Conservation (phyloP, 169 alveolate species). For the Plasmodium billcollinsi region DNA sequence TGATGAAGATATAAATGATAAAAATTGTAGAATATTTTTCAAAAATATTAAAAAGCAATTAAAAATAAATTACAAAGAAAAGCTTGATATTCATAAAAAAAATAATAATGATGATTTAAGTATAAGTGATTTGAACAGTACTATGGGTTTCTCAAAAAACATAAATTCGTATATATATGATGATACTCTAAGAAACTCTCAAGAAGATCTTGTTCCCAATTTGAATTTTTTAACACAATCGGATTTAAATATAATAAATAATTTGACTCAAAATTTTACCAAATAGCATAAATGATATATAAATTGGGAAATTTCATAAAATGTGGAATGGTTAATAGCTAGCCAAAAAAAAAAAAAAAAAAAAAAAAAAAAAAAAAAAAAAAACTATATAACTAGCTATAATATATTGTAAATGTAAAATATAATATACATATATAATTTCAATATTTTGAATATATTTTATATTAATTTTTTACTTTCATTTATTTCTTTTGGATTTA, state of each 20-base stretch:
- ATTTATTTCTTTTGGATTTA: too few species aligned
- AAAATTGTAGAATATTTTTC: slow-evolving; percentile 51
- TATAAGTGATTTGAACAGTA: slow-evolving; percentile 50
- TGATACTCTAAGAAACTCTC: background rate
- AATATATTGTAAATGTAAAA: too few species aligned
- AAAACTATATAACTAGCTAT: too few species aligned
- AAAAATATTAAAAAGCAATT: slow-evolving; percentile 56
- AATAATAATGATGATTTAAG: slow-evolving; percentile 8
- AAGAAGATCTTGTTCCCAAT: background rate
- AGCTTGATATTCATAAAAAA: background rate
- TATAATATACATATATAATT: too few species aligned
- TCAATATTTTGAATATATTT: too few species aligned
- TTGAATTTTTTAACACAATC: slow-evolving; percentile 7
- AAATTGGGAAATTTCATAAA: too few species aligned
- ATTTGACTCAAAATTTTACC: background rate
- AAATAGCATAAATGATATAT: background rate
- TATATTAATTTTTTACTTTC: too few species aligned
- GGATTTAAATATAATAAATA: slow-evolving; percentile 13
- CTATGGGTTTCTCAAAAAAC: slow-evolving; percentile 29
- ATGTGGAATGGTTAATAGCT: too few species aligned
- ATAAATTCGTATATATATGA: background rate
- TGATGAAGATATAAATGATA: slow-evolving; percentile 45
- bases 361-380: too few species aligned
- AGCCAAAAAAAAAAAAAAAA: too few species aligned
- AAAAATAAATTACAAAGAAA: slow-evolving; percentile 34